These are phyloP conservation scores for Penicillium sp. DNA, from an alignment of 2,329 filamentous ascomycete genomes.

Conservation along the genomic window DNA sequence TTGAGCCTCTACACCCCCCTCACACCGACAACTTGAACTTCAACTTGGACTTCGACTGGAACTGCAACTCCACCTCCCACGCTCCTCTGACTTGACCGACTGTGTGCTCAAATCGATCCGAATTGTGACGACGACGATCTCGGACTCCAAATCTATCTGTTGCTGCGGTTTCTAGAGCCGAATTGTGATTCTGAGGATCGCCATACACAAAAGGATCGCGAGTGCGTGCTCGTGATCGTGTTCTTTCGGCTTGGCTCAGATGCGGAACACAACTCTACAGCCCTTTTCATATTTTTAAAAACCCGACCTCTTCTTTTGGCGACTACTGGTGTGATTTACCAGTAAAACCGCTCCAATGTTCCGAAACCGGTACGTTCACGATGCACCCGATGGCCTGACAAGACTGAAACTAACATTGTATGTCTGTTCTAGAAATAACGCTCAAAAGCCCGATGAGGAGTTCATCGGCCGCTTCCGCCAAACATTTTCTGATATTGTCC, in stretches of 20 bases:
- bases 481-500: slow-evolving; percentile 71
- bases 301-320: not conserved
- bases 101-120: not conserved
- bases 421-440: slow-evolving; percentile 56
- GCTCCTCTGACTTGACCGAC: not conserved
- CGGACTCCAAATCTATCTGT: not conserved
- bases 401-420: not conserved
- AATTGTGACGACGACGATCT: not conserved
- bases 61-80: not conserved
- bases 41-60: not conserved
- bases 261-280: not conserved
- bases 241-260: slow-evolving; percentile 2
- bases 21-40: not conserved
- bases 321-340: slow-evolving; percentile 1
- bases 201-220: not conserved
- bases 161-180: not conserved
- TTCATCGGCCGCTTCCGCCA: slow-evolving; percentile 81
- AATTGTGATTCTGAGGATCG: not conserved
- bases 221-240: not conserved
- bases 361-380: slow-evolving; percentile 45
- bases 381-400: not conserved
- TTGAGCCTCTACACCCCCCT: slow-evolving; percentile 7
- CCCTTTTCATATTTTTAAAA: not conserved
- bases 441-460: slow-evolving; percentile 82
- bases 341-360: slow-evolving; percentile 39